phyloP scores from a whole-genome alignment of 305 asterid genomes.

The Fraxinus sp. region DNA sequence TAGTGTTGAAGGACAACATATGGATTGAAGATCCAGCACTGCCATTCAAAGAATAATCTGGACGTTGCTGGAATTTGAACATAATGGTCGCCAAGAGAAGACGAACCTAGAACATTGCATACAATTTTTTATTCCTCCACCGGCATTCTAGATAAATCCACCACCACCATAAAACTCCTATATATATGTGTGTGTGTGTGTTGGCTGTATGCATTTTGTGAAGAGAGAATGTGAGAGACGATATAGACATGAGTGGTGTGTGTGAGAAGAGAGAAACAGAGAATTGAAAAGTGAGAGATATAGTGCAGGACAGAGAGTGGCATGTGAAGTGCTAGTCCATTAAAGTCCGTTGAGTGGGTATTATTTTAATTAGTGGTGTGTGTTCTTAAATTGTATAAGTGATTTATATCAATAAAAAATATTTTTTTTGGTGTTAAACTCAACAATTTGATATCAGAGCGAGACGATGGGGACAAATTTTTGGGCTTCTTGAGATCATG shows the following conservation, averaged over 20 bases:
- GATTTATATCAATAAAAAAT: too few relatives aligned
- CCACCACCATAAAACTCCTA: neutral
- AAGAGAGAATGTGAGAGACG: neutral
- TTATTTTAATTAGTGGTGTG: neutral
- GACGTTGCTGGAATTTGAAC: neutral
- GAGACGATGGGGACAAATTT: neutral
- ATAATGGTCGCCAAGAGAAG: neutral
- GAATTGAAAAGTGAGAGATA: neutral
- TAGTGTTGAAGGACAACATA: neutral
- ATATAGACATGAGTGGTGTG: neutral
- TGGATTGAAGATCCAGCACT: neutral
- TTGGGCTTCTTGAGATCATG: neutral
- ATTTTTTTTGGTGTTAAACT: neutral
- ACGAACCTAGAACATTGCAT: neutral
- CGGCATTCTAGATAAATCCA: neutral
- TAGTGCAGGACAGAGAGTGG: neutral
- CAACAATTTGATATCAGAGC: neutral
- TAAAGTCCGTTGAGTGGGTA: neutral
- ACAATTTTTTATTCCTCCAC: neutral
- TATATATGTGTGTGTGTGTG: neutral
- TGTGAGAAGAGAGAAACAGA: neutral
- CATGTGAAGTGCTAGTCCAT: neutral
- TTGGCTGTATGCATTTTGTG: neutral
- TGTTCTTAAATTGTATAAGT: neutral
- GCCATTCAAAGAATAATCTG: neutral